Evolutionary conservation across 805 yeast species (phyloP).

Genomic region (Yarrowia osloensis): DNA sequence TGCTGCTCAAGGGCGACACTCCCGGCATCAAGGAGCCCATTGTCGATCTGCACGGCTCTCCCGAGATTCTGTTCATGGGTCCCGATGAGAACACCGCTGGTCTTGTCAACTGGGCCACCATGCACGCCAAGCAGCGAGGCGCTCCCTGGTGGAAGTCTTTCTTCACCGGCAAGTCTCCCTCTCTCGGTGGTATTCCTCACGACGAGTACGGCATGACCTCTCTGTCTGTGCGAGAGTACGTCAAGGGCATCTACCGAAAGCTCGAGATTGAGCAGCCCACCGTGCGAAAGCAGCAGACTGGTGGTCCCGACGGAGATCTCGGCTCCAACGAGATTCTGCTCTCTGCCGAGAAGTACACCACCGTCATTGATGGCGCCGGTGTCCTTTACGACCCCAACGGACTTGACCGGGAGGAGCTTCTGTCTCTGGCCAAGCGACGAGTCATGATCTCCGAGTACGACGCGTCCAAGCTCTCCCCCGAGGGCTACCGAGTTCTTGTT

Average conservation of each 20-base stretch:
- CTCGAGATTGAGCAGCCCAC: conserved; percentile 58
- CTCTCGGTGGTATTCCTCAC: conserved; percentile 96
- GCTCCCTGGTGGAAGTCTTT: conserved; percentile 99
- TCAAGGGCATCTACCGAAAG: conserved; percentile 82
- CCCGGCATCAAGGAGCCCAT: conserved; percentile 81
- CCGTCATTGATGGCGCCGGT: conserved; percentile 93
- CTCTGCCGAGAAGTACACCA: conserved; percentile 83
- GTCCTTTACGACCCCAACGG: conserved; percentile 92
- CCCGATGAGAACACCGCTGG: conserved; percentile 99
- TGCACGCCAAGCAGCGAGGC: conserved; percentile 87
- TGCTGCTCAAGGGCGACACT: conserved; percentile 66
- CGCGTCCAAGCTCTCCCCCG: conserved; percentile 60
- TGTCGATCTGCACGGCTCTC: conserved; percentile 79
- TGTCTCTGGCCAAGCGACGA: conserved; percentile 75
- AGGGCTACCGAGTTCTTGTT: conserved; percentile 80
- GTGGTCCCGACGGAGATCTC: conserved; percentile 98
- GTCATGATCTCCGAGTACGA: conserved; percentile 73
- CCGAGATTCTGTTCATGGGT: conserved; percentile 93
- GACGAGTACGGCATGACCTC: conserved; percentile 98
- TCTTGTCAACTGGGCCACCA: conserved; percentile 95
- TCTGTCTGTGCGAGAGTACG: conserved; percentile 87
- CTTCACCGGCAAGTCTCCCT: conserved; percentile 92
- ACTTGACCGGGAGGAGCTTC: conserved; percentile 73
- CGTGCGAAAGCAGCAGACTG: conserved; percentile 87
- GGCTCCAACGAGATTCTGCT: conserved; percentile 93